Conservation (phyloP, 345 rosid species). For the Aquilaria malaccensis region DNA sequence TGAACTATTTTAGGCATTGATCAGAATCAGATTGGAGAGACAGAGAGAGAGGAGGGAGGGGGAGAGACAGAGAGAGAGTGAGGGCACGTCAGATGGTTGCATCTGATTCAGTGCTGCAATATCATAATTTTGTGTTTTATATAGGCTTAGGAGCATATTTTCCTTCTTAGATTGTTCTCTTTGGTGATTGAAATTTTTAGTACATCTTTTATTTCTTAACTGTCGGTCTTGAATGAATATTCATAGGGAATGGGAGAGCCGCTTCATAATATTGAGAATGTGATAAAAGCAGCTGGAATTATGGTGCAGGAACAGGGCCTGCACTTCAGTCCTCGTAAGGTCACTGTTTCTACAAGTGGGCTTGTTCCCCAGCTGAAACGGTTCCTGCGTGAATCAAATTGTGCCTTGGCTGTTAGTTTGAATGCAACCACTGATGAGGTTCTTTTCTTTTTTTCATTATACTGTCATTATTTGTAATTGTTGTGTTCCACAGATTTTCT, state of each 20-base stretch:
- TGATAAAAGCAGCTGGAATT: constrained; percentile 74
- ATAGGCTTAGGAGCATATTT: neutral
- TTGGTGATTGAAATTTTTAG: neutral
- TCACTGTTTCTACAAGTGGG: constrained; percentile 90
- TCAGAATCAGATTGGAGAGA: too few species aligned
- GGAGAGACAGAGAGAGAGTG: too few species aligned
- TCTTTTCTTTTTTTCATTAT: constrained; percentile 11
- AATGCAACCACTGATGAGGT: constrained; percentile 98
- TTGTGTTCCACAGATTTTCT: neutral
- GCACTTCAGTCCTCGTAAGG: constrained; percentile 92
- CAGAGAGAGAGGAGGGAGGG: too few species aligned
- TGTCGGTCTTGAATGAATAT: constrained; percentile 7
- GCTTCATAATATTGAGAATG: constrained; percentile 74
- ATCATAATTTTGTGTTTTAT: too few species aligned
- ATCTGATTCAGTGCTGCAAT: too few species aligned
- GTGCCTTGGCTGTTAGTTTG: constrained; percentile 91
- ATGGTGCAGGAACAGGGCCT: constrained; percentile 90
- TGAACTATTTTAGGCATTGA: too few species aligned
- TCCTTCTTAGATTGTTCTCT: neutral
- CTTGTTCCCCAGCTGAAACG: constrained; percentile 88
- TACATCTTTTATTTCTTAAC: neutral
- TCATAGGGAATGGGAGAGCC: constrained; percentile 99
- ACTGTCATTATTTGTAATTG: neutral
- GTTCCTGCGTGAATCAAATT: constrained; percentile 68
- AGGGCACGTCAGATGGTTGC: too few species aligned